Base-by-base conservation (phyloP, 2,329 filamentous ascomycete species). In the Phoma sp. region DNA sequence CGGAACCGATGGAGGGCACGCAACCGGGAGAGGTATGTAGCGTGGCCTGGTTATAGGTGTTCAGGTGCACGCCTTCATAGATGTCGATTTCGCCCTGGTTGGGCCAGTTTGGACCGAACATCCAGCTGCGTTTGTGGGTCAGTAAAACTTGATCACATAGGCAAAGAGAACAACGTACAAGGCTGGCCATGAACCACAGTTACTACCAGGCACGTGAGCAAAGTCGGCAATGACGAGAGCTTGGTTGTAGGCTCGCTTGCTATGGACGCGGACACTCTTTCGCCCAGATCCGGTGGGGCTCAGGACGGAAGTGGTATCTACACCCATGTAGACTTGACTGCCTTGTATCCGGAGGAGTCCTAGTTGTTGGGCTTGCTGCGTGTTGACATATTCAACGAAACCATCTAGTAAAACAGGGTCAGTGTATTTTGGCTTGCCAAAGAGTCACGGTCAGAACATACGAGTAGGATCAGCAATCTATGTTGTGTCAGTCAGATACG, bases 181-280 rank as follows among this genome's bases (percentile, higher is more conserved):
- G 27, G 75, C 73, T 10, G 75, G 75, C 75, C 75, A 77, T 4
- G 67, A 63, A 6, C 75, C 75, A 45, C 76, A 78, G 38, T 60
- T 66, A 27, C 60, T 73, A 10, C 72, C 73, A 2, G 76, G 74
- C 10, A 76, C 71, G 41, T 77, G 75, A 1, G 71, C 73, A 48
- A 78, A 72, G 59, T 77, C 74, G 21, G 71, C 73, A 17, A 77
- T 77, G 58, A 77, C 61, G 17, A 77, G 67, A 4, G 63, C 74
- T 29, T 68, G 68, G 27, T 67, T 76, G 62, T 75, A 77, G 0
- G 71, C 63, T 27, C 54, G 64, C 51, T 76, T 77, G 59, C 70
- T 74, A 25, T 72, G 64, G 6, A 77, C 47, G 5, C 75, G 66
- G 2, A 77, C 70, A 43, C 73, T 76, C 37, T 72, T 70, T 10